These are phyloP conservation scores for Vanrija humicola DNA, from an alignment of 1,284 basidiomycete species.

Conservation along the genomic window DNA sequence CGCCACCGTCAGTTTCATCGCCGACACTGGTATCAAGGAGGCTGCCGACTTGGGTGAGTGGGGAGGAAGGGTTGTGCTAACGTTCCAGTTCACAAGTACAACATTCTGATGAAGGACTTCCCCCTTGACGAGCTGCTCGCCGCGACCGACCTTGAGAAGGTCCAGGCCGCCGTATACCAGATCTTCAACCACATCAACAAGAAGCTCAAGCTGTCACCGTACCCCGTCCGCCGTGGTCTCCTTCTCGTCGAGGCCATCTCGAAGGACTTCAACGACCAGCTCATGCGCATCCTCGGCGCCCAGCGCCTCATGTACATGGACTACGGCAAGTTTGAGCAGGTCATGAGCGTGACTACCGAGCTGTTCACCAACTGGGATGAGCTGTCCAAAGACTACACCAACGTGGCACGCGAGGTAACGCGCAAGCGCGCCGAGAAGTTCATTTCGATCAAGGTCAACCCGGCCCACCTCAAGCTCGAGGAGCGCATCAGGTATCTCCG, in stretches of 20 bases:
- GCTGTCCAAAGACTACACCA: conserved; percentile 95
- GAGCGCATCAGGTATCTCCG: conserved; percentile 82
- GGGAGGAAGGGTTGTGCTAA: background rate
- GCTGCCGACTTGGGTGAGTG: conserved; percentile 74
- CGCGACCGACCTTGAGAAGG: conserved; percentile 91
- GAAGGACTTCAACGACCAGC: conserved; percentile 90
- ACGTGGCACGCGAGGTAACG: conserved; percentile 91
- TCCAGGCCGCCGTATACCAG: conserved; percentile 77
- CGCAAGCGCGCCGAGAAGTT: conserved; percentile 89
- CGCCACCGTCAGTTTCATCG: conserved; percentile 95
- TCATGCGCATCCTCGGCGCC: conserved; percentile 82
- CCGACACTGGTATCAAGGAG: conserved; percentile 93
- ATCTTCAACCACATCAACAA: conserved; percentile 95
- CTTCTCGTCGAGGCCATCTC: conserved; percentile 98
- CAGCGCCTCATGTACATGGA: conserved; percentile 90
- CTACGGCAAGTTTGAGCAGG: conserved; percentile 86
- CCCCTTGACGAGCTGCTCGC: conserved; percentile 93
- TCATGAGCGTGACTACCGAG: conserved; percentile 68
- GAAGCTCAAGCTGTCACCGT: conserved; percentile 91
- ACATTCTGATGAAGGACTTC: conserved; percentile 98
- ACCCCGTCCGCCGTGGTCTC: conserved; percentile 90
- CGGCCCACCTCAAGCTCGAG: conserved; percentile 86
- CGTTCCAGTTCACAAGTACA: conserved; percentile 83
- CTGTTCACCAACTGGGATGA: conserved; percentile 97
- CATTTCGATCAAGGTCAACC: conserved; percentile 92